Base-by-base conservation (phyloP, 148 eudicot species). In the Vaccinium myrtillus region DNA sequence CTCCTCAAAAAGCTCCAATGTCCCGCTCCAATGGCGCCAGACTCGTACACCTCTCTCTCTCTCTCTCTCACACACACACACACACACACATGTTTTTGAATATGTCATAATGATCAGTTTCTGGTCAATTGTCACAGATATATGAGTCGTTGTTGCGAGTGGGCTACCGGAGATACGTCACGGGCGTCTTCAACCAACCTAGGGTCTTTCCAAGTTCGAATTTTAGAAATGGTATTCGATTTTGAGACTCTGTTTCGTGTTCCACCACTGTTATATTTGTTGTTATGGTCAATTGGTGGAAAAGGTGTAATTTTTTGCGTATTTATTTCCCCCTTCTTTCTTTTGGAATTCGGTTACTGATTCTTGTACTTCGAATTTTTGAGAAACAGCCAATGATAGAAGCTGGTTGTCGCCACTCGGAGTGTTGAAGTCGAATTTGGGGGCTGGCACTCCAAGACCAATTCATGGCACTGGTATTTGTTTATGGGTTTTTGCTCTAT, bases 401-500 rank as follows among this genome's bases (percentile, higher is more conserved):
- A 79, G 75, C 81, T 85, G 92, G 89, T 70, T 90, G 67, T 81
- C 79, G 61, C 83, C 79, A n/a, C 67, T 86, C 23, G 90, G 91
- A 79, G 65, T 80, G 46, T 84, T 85, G 80, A 83, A 74, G 46
- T 87, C 86, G 9, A 85, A 87, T 54, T 84, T 84, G 23, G 92
- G 90, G 32, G 84, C 89, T 2, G 91, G 92, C 49, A 65, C 86
- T 6, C 48, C 82, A 10, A 89, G 99, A 80, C 84, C 85, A 8
- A 89, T 96, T 85, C 99, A 96, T 89, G 90, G 92, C 83, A 92
- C 98, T 82, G 94, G 98, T 96, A 92, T 82, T 74, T 32, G 54
- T 54, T 15, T 61, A 21, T 48, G 5, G 19, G 13, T 80, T 58
- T 23, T 80, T 36, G 14, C 81, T 51, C 1, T 78, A 6, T 23